Percentiles rank a stretch among this genome's conserved stretches.
Evolutionary conservation across 2,329 filamentous ascomycete species (phyloP).

Genomic region (Trichoderma arundinaceum): DNA sequence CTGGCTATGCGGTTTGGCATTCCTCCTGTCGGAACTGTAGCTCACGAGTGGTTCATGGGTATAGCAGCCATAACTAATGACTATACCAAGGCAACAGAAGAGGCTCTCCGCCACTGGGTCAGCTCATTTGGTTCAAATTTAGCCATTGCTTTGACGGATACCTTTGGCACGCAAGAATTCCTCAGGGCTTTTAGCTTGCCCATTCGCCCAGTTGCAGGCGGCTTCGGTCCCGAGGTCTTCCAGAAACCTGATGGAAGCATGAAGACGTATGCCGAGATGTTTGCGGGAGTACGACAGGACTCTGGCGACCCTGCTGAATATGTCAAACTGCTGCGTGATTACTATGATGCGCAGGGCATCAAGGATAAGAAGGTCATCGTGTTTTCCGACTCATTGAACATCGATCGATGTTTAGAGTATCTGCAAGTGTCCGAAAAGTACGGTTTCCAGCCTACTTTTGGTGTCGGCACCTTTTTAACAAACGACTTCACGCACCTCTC

Average conservation of each 20-base stretch:
- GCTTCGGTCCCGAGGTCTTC: slow-evolving; percentile 51
- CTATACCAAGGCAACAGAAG: slow-evolving; percentile 83
- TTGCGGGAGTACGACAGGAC: slow-evolving; percentile 85
- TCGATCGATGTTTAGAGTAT: slow-evolving; percentile 89
- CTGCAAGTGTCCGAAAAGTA: slow-evolving; percentile 79
- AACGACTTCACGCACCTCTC: slow-evolving; percentile 84
- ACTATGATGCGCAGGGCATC: slow-evolving; percentile 79
- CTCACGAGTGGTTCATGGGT: slow-evolving; percentile 99
- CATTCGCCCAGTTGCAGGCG: slow-evolving; percentile 53
- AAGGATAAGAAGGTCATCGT: slow-evolving; percentile 85
- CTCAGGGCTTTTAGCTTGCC: slow-evolving; percentile 80
- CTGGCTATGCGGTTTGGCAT: slow-evolving; percentile 92
- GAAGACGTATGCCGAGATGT: slow-evolving; percentile 79
- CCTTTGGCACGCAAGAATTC: slow-evolving; percentile 91
- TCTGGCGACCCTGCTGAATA: slow-evolving; percentile 85
- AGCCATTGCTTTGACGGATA: slow-evolving; percentile 91
- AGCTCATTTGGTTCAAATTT: slow-evolving; percentile 86
- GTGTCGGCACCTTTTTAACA: slow-evolving; percentile 93
- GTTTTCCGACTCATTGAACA: slow-evolving; percentile 93
- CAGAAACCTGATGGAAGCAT: slow-evolving; percentile 48
- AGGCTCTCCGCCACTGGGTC: slow-evolving; percentile 86
- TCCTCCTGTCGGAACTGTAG: slow-evolving; percentile 82
- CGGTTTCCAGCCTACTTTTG: slow-evolving; percentile 86
- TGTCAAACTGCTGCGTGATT: slow-evolving; percentile 76
- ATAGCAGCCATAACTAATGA: slow-evolving; percentile 89